These are phyloP conservation scores for Stramenopiles sp. DNA, from an alignment of 352 stramenopile genomes.

Conservation along the genomic window DNA sequence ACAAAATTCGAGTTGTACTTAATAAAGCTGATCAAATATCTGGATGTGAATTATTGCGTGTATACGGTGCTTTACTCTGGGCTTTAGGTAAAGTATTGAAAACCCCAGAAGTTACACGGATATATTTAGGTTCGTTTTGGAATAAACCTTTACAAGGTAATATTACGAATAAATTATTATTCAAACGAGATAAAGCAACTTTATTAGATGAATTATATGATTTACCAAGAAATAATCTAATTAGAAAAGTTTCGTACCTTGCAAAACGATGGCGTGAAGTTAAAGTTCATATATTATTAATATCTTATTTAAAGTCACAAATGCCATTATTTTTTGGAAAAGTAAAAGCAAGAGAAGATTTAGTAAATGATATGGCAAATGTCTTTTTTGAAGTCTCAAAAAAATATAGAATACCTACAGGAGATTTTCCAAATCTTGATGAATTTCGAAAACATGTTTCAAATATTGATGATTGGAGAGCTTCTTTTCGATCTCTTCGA, in stretches of 20 bases:
- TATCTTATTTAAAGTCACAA: conserved; percentile 57
- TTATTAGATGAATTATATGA: conserved; percentile 19
- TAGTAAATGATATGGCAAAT: conserved; percentile 63
- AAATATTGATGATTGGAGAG: too few species aligned
- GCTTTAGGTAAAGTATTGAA: conserved; percentile 51
- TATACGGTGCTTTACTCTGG: background rate
- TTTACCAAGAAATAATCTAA: background rate
- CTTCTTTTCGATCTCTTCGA: too few species aligned
- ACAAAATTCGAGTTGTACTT: conserved; percentile 4
- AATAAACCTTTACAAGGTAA: conserved; percentile 41
- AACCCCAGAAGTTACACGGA: conserved; percentile 79
- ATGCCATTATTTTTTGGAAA: conserved; percentile 87
- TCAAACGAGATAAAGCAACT: conserved; percentile 78
- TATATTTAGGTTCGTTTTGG: conserved; percentile 94
- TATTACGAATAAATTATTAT: conserved; percentile 47
- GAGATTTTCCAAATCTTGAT: conserved; percentile 66
- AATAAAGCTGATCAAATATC: conserved; percentile 5
- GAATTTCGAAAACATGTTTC: too few species aligned
- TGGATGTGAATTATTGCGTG: background rate
- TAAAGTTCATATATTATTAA: background rate
- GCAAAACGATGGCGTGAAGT: background rate
- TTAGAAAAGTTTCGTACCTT: background rate
- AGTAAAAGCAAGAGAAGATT: conserved; percentile 68
- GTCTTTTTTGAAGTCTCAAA: conserved; percentile 85
- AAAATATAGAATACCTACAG: conserved; percentile 57